phyloP scores from a whole-genome alignment of 352 stramenopile genomes.

The Phytophthora ohioensis region DNA sequence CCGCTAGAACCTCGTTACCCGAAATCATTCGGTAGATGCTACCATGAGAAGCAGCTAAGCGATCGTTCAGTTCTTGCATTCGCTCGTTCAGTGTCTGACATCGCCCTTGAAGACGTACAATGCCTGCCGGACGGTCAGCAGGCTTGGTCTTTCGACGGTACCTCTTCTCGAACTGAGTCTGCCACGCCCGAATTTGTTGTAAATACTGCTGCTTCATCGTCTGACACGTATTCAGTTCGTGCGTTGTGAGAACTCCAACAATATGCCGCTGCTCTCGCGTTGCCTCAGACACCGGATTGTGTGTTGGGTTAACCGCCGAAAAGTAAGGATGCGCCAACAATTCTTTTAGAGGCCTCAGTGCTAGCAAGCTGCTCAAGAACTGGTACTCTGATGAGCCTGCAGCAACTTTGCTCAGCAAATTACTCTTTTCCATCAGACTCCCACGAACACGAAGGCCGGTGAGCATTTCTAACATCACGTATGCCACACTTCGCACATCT shows the following conservation, averaged over 20 bases:
- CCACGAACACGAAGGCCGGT: conserved; percentile 53
- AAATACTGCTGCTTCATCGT: conserved; percentile 44
- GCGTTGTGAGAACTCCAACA: conserved; percentile 45
- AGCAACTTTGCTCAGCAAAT: conserved; percentile 38
- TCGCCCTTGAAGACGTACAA: conserved; percentile 48
- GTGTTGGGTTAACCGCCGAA: conserved; percentile 3
- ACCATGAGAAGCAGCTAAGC: conserved; percentile 27
- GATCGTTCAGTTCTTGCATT: conserved; percentile 48
- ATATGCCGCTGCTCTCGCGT: conserved; percentile 41
- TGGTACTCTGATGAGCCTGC: conserved; percentile 34
- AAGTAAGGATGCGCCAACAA: conserved; percentile 33
- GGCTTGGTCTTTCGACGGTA: conserved; percentile 53
- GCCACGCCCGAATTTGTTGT: conserved; percentile 58
- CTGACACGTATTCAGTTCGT: conserved; percentile 55
- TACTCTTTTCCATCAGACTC: conserved; percentile 40
- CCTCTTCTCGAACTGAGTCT: conserved; percentile 64
- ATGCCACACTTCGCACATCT: conserved; percentile 64
- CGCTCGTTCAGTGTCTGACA: conserved; percentile 48
- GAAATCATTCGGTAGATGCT: conserved; percentile 48
- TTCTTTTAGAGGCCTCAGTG: conserved; percentile 18
- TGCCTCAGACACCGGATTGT: not conserved
- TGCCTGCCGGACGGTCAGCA: conserved; percentile 43
- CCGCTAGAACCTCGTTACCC: conserved; percentile 8
- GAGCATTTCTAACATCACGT: conserved; percentile 70
- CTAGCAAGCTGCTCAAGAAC: conserved; percentile 47